Evolutionary conservation across 345 rosid species (phyloP).

Genomic region (Eutrema japonicum): DNA sequence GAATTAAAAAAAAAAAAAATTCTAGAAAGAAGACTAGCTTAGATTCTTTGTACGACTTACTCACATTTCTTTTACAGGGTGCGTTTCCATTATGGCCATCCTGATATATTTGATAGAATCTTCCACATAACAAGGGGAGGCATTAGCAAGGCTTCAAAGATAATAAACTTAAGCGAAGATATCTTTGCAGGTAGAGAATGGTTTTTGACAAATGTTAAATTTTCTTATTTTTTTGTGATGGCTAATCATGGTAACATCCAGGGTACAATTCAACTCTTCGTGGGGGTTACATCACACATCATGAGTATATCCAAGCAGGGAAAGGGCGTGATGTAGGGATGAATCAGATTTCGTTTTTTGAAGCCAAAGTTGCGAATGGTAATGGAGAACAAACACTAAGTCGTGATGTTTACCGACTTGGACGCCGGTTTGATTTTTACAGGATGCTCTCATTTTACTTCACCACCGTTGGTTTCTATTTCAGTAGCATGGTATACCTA

Average conservation of each 20-base stretch:
- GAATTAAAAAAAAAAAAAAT: not conserved
- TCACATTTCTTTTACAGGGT: conserved; percentile 61
- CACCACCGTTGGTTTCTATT: conserved; percentile 96
- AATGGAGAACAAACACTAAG: conserved; percentile 99
- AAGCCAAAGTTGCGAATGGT: conserved; percentile 96
- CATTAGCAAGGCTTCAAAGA: conserved; percentile 94
- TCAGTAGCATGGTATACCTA: conserved; percentile 85
- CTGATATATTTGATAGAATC: conserved; percentile 95
- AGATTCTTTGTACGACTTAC: conserved; percentile 22
- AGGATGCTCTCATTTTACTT: conserved; percentile 99
- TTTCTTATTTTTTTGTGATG: conserved; percentile 21
- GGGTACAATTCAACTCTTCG: conserved; percentile 95
- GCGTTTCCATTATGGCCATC: conserved; percentile 98
- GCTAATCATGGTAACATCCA: conserved; percentile 48
- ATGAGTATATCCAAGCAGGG: conserved; percentile 97
- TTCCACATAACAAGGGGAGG: conserved; percentile 99
- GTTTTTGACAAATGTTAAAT: conserved; percentile 7
- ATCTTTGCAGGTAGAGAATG: conserved; percentile 77
- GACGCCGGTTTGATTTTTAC: conserved; percentile 87
- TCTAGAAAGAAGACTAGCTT: conserved; percentile 27
- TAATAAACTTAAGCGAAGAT: conserved; percentile 91
- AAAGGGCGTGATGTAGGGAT: conserved; percentile 97
- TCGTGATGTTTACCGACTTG: conserved; percentile 94
- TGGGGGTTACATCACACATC: conserved; percentile 87
- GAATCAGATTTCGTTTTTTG: conserved; percentile 90